Evolutionary conservation across 139 green algal genomes (phyloP).

Genomic region (Haematococcus lacustris): DNA sequence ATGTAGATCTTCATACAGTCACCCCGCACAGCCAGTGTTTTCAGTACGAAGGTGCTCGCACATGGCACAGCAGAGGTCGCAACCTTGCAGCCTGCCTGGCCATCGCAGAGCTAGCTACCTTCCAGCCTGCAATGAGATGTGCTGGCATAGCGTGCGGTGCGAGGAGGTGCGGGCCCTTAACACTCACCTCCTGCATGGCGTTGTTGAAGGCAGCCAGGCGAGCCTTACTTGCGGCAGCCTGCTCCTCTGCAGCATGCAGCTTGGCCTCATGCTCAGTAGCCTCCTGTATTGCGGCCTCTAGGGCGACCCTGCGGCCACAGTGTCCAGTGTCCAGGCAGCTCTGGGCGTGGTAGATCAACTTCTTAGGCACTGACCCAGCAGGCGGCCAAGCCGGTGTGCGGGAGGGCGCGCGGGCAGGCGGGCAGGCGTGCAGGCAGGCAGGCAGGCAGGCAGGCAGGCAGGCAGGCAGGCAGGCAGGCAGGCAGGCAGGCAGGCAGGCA

Average conservation of each 20-base stretch:
- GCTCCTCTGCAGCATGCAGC: slow-evolving; percentile 17
- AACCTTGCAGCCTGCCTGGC: too few relatives aligned
- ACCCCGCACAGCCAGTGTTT: too few relatives aligned
- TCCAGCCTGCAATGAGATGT: background rate
- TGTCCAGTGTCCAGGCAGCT: background rate
- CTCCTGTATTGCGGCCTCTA: slow-evolving; percentile 10
- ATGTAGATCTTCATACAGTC: too few relatives aligned
- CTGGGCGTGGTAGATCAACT: background rate
- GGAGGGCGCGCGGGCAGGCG: too few relatives aligned
- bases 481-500: background rate
- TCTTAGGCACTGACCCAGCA: background rate
- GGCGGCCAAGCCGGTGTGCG: too few relatives aligned
- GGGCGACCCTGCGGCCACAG: too few relatives aligned
- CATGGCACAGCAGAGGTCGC: too few relatives aligned
- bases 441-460: too few relatives aligned
- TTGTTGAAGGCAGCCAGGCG: slow-evolving; percentile 30
- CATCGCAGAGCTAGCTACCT: too few relatives aligned
- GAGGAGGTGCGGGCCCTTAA: background rate
- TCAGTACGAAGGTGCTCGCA: too few relatives aligned
- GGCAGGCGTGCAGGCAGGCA: too few relatives aligned
- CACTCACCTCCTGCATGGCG: slow-evolving; percentile 32
- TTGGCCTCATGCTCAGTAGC: slow-evolving; percentile 14
- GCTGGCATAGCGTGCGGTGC: background rate
- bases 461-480: too few relatives aligned
- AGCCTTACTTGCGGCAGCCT: slow-evolving; percentile 16